Conservation (phyloP, 441 rosid species). For the Populus hybrid region DNA sequence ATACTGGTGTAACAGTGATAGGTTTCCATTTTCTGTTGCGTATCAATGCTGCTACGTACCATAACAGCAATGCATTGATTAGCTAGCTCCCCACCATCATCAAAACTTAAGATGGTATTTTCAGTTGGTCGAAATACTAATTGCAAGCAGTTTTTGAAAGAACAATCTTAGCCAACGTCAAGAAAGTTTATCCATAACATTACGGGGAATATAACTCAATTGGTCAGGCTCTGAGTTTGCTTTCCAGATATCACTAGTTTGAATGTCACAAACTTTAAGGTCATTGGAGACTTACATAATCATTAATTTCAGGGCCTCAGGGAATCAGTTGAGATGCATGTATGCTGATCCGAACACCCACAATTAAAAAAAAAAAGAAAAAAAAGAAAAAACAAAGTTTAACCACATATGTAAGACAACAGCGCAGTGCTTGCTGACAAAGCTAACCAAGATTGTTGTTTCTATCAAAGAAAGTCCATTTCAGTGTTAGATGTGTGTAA, state of each 20-base stretch:
- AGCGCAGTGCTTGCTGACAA: too few relatives aligned
- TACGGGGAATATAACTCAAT: too few relatives aligned
- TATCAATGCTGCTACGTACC: background rate
- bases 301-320: accelerated
- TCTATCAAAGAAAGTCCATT: too few relatives aligned
- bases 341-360: accelerated
- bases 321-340: too few relatives aligned
- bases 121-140: background rate
- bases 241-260: background rate
- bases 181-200: too few relatives aligned
- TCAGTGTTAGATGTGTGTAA: too few relatives aligned
- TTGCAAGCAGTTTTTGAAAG: background rate
- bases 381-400: too few relatives aligned
- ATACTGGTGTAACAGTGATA: too few relatives aligned
- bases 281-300: accelerated
- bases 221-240: too few relatives aligned
- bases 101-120: background rate
- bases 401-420: too few relatives aligned
- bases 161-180: background rate
- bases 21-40: background rate
- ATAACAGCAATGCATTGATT: background rate
- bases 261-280: accelerated
- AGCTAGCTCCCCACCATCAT: background rate
- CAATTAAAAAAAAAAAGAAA: too few relatives aligned
- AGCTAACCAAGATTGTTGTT: too few relatives aligned